Conservation (phyloP, 805 yeast genomes). For the Schizosaccharomyces lindneri region DNA sequence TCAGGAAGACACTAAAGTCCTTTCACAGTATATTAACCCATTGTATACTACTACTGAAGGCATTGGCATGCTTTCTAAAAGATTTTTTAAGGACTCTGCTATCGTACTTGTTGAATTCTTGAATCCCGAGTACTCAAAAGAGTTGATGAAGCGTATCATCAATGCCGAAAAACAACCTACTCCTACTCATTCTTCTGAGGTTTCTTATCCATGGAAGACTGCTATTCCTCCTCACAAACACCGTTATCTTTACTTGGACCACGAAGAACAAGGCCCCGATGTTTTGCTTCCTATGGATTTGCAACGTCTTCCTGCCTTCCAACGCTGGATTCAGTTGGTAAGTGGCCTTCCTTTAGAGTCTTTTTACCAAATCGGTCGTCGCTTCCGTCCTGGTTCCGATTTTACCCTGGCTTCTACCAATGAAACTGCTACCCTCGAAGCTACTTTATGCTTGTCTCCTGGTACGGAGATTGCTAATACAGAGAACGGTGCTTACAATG, state of each 20-base stretch:
- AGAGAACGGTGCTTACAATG: constrained; percentile 80
- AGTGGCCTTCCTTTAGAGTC: constrained; percentile 34
- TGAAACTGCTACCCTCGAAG: constrained; percentile 33
- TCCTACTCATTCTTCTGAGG: constrained; percentile 21
- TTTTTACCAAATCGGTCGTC: constrained; percentile 47
- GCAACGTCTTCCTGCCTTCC: constrained; percentile 35
- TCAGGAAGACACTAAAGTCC: constrained; percentile 4
- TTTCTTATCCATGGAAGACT: constrained; percentile 57
- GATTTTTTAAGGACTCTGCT: constrained; percentile 43
- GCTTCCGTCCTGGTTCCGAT: constrained; percentile 89
- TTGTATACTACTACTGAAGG: constrained; percentile 20
- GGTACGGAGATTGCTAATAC: constrained; percentile 9
- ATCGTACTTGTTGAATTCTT: constrained; percentile 43
- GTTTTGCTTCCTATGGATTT: constrained; percentile 33
- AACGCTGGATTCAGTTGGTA: constrained; percentile 38
- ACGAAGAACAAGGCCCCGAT: constrained; percentile 13
- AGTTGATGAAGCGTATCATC: constrained; percentile 22
- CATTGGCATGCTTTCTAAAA: constrained; percentile 20
- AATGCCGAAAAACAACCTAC: constrained; percentile 25
- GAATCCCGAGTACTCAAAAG: constrained; percentile 25
- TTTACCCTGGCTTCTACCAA: constrained; percentile 62
- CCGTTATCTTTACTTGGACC: constrained; percentile 55
- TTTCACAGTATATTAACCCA: constrained; percentile 31
- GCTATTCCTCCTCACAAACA: constrained; percentile 90
- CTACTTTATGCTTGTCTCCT: constrained; percentile 63